Evolutionary conservation across 306 rosid genomes (phyloP).

Genomic region (Cicer judaicum): DNA sequence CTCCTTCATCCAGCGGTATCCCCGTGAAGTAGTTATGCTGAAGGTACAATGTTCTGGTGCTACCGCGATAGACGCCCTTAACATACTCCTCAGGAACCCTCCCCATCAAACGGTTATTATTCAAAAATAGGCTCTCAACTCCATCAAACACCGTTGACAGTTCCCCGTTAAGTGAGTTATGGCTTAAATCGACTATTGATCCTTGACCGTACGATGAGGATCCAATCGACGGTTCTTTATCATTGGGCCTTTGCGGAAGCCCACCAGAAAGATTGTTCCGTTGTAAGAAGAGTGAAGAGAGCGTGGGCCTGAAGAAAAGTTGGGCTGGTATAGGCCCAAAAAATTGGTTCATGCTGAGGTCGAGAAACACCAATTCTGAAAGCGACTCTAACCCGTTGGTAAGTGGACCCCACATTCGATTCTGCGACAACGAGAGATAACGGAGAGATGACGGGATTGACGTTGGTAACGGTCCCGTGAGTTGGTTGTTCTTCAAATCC

Average conservation of each 20-base stretch:
- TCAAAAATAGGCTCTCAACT: conserved; percentile 70
- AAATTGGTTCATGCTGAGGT: conserved; percentile 64
- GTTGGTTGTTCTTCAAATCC: conserved; percentile 57
- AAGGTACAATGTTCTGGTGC: conserved; percentile 68
- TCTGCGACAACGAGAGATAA: conserved; percentile 64
- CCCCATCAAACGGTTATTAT: conserved; percentile 68
- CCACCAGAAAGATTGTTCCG: conserved; percentile 75
- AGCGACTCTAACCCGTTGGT: conserved; percentile 55
- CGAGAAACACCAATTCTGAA: conserved; percentile 61
- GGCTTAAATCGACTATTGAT: conserved; percentile 73
- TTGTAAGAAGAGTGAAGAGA: conserved; percentile 62
- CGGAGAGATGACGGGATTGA: conserved; percentile 66
- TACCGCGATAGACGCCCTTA: conserved; percentile 61
- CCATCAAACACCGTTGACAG: conserved; percentile 56
- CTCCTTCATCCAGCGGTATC: conserved; percentile 42
- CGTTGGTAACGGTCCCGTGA: conserved; percentile 57
- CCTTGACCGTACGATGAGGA: conserved; percentile 55
- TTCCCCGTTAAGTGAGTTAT: conserved; percentile 59
- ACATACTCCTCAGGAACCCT: conserved; percentile 66
- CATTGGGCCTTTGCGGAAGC: conserved; percentile 39
- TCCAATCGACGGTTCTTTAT: conserved; percentile 1
- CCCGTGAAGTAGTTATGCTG: conserved; percentile 71
- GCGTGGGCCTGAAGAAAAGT: conserved; percentile 55
- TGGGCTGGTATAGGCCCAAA: conserved; percentile 69
- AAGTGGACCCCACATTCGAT: conserved; percentile 66